Evolutionary conservation across 805 yeast genomes (phyloP).

Genomic region (Zygosaccharomyces pseudorouxii): DNA sequence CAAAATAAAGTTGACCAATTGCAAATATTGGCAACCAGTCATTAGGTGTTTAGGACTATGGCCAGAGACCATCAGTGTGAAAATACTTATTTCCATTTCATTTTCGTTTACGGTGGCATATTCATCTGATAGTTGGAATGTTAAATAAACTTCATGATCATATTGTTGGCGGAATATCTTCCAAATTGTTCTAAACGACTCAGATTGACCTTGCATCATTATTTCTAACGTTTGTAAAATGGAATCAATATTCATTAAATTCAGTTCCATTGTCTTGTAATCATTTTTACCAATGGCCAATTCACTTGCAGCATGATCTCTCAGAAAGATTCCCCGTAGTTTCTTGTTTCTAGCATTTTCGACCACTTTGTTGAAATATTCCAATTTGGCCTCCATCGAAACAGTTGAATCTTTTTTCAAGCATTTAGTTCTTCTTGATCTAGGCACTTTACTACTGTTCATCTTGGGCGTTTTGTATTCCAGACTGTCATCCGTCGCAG

Average conservation of each 20-base stretch:
- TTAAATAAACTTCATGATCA: slow-evolving; percentile 11
- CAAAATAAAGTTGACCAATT: slow-evolving; percentile 17
- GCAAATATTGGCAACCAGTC: slow-evolving; percentile 21
- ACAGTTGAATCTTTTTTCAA: slow-evolving; percentile 13
- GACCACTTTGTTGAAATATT: slow-evolving; percentile 6
- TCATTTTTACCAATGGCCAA: slow-evolving; percentile 9
- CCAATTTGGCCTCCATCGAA: slow-evolving; percentile 10
- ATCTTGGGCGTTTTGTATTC: neutral
- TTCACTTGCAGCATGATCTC: slow-evolving; percentile 17
- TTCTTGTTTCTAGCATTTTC: slow-evolving; percentile 10
- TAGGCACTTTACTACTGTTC: slow-evolving; percentile 6
- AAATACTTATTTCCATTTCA: slow-evolving; percentile 13
- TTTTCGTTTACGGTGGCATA: slow-evolving; percentile 4
- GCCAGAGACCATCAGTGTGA: slow-evolving; percentile 11
- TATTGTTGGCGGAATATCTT: slow-evolving; percentile 13
- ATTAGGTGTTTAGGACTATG: slow-evolving; percentile 16
- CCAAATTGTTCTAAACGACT: slow-evolving; percentile 20
- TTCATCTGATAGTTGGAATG: slow-evolving; percentile 14
- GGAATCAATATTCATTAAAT: slow-evolving; percentile 9
- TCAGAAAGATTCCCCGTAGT: slow-evolving; percentile 11
- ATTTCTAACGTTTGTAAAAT: slow-evolving; percentile 4
- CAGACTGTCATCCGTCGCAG: neutral
- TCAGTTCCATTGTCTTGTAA: slow-evolving; percentile 7
- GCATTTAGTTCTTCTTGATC: slow-evolving; percentile 13
- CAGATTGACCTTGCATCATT: neutral